Base-by-base conservation (phyloP, 371 early-diverging fungal species). In the Entomophthora muscae region DNA sequence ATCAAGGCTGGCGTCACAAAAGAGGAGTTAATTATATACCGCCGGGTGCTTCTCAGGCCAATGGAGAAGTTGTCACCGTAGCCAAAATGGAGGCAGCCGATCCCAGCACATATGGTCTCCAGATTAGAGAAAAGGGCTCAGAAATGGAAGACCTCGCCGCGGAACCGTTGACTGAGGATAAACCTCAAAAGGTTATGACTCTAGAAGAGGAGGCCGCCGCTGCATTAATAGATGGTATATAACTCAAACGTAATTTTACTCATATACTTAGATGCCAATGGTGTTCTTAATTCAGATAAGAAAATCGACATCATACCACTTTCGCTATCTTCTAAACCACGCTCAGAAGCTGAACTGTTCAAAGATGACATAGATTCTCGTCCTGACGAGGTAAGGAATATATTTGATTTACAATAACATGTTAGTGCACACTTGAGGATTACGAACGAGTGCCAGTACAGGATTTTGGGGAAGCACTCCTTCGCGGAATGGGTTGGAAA, bases 401-500 rank as follows among this genome's bases (percentile, higher is more conserved):
- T 17, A 42, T 17, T 5, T 17, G 5, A 17, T 42, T 5, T 42
- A 5, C 42, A 5, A 10, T 10, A 42, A 10, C 17, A 10, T 5
- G 42, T 42, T 42, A 42, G 42, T 42, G 42, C 26, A 78, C 83
- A 0, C 70, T 88, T 65, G 90, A 87, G 1, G 85, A 87, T 53
- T 95, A 93, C 65, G 89, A 86, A 52, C 72, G 80, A 0, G 81
- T 91, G 0, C 92, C 95, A 1, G 84, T 95, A 0, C 89, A 90
- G 55, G 84, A 86, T 57, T 93, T 94, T 78, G 95, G 95, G 0
- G 81, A 81, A 0, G 94, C 93, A 0, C 70, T 94, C 63, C 69
- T 95, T 60, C 78, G 91, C 30, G 93, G 94, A 0, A 87, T 95
- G 84, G 95, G 95, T 0, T 94, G 93, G 93, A 81, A 76, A 52